A percentile compares a stretch with the other conserved stretches of the same genome.
phyloP scores from a whole-genome alignment of 495 filamentous ascomycete species.

The Aspergillus ostianus region DNA sequence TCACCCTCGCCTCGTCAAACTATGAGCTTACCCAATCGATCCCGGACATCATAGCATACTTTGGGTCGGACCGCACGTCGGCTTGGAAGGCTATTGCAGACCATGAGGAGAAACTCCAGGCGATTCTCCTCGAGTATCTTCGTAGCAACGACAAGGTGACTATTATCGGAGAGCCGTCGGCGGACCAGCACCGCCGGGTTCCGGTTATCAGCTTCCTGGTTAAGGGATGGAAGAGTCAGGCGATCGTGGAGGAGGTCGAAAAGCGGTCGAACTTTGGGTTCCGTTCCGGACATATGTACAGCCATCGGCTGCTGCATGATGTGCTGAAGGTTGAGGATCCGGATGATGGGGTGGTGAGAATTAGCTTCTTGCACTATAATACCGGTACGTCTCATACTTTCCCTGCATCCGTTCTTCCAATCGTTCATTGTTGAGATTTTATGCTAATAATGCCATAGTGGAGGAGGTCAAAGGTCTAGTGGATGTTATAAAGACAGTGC shows the following conservation, averaged over 20 bases:
- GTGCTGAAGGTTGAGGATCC: constrained; percentile 51
- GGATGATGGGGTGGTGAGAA: constrained; percentile 64
- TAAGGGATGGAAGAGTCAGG: constrained; percentile 51
- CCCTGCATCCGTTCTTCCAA: constrained; percentile 1
- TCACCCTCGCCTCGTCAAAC: constrained; percentile 61
- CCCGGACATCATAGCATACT: constrained; percentile 55
- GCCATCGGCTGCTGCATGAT: constrained; percentile 57
- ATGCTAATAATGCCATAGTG: constrained; percentile 37
- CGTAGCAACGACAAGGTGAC: constrained; percentile 43
- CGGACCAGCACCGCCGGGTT: constrained; percentile 48
- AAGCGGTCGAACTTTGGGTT: constrained; percentile 53
- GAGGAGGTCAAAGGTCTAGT: constrained; percentile 55
- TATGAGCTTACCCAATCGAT: constrained; percentile 66
- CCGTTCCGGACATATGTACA: constrained; percentile 69
- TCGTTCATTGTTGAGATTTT: not conserved
- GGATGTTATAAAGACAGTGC: constrained; percentile 44
- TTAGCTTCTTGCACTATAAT: constrained; percentile 75
- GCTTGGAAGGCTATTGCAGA: constrained; percentile 51
- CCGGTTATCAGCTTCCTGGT: constrained; percentile 67
- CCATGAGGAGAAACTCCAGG: constrained; percentile 62
- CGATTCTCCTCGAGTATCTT: constrained; percentile 56
- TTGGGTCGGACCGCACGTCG: constrained; percentile 34
- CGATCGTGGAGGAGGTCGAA: constrained; percentile 64
- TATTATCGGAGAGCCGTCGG: constrained; percentile 54
- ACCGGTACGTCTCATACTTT: constrained; percentile 53